Base-by-base conservation (phyloP, 805 yeast genomes). In the Yamadazyma scolyti region DNA sequence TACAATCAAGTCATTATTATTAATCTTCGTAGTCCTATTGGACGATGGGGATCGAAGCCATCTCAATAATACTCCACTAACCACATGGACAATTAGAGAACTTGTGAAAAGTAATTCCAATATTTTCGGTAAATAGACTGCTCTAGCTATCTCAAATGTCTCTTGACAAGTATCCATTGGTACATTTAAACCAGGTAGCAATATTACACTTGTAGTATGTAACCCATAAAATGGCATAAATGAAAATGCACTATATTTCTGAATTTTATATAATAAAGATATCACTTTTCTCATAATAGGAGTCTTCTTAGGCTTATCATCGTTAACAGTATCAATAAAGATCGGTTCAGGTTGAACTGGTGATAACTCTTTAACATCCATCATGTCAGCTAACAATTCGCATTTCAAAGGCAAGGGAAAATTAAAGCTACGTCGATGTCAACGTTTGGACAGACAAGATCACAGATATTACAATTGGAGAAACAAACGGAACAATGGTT, bases 401-500 rank as follows among this genome's bases (percentile, higher is more conserved):
- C 28, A 13, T 21, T 29, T 23, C n/a, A n/a, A n/a, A n/a, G n/a
- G n/a, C n/a, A n/a, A n/a, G n/a, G n/a, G n/a, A n/a, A n/a, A n/a
- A n/a, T n/a, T n/a, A n/a, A n/a, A n/a, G n/a, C n/a, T n/a, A 25
- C 11, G 10, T 13, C 9, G 16, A 55, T 54, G 58, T 48, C 58
- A 12, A 60, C 84, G 3, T 84, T 82, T 53, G 68, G 76, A 11
- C 85, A 85, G 28, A 67, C 77, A 9, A 68, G 95, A 50, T 65
- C 82, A 17, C 83, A 81, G 47, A 77, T 80, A 1, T 64, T 88
- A 20, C 67, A 77, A 6, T 58, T 81, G 28, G 96, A 90, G 54
- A 74, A 79, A 30, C 83, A 81, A 48, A 71, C 90, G 3, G 88
- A 82, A 36, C 48, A 61, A 5, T 54, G 65, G 12, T 54, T 89